phyloP scores from a whole-genome alignment of 2,329 filamentous ascomycete species.

The Phialophora verrucosa region DNA sequence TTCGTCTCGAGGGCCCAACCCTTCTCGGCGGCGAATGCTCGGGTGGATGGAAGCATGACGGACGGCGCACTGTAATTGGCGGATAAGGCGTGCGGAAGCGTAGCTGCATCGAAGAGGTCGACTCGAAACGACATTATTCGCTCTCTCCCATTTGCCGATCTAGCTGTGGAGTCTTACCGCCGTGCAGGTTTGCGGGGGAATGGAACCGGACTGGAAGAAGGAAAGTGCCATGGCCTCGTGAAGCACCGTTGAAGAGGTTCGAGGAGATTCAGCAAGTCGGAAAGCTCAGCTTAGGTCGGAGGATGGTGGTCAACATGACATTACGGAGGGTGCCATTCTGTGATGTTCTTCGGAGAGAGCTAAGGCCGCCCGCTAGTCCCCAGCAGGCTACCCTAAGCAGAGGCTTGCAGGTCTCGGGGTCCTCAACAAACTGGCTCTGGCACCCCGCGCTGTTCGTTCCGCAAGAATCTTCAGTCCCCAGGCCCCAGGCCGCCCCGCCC shows the following conservation, averaged over 20 bases:
- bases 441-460: constrained; percentile 19
- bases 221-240: constrained; percentile 2
- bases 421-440: constrained; percentile 15
- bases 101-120: constrained; percentile 22
- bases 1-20: neutral
- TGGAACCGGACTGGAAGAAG: constrained; percentile 24
- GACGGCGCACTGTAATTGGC: constrained; percentile 9
- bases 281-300: neutral
- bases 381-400: constrained; percentile 3
- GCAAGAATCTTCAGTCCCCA: constrained; percentile 14
- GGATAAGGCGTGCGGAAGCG: neutral
- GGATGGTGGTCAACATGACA: neutral
- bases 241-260: neutral
- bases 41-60: neutral
- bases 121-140: constrained; percentile 15
- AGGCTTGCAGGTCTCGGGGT: constrained; percentile 13
- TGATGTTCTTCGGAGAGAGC: neutral
- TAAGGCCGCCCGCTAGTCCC: constrained; percentile 4
- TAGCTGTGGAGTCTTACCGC: constrained; percentile 1
- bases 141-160: constrained; percentile 15
- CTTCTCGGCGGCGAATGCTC: neutral
- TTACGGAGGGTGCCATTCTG: neutral
- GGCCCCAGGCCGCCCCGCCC: neutral
- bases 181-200: constrained; percentile 27
- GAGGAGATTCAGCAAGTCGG: neutral